Base-by-base conservation (phyloP, 768 basidiomycete species). In the Termitomyces sp. region DNA sequence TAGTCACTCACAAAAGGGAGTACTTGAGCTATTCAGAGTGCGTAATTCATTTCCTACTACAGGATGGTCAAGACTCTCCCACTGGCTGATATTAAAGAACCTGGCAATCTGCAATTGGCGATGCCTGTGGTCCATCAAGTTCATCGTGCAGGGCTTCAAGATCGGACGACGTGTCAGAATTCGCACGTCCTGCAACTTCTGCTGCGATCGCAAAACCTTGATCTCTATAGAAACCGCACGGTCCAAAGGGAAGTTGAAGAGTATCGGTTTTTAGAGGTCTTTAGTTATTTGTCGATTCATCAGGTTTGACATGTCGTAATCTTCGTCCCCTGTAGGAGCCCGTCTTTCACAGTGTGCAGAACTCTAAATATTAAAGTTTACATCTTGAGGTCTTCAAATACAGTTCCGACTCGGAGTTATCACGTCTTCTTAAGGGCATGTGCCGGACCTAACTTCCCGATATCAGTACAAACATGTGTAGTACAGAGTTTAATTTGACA, bases 321-420 rank as follows among this genome's bases (percentile, higher is more conserved):
- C 21, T 3, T 49, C 10, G 47, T 35, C 30, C 21, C 47, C 16
- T 48, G 19, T 19, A 21, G 1, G 12, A 21, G 17, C 37, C 14
- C 23, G 37, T 44, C 9, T 21, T 12, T 11, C 5, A 14, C n/a
- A 32, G 46, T 23, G 35, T 3, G 23, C 23, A 44, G 25, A 16
- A 27, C 6, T 21, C 23, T 43, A 23, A n/a, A n/a, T n/a, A n/a
- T n/a, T n/a, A n/a, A n/a, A n/a, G n/a, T n/a, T n/a, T n/a, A n/a
- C n/a, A n/a, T n/a, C n/a, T n/a, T n/a, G n/a, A n/a, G n/a, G n/a
- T n/a, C n/a, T n/a, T n/a, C n/a, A n/a, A n/a, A 28, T 21, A 21
- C 25, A 51, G 27, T 39, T 53, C 52, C 52, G 52, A 53, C 41
- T 53, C 52, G 52, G 52, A 41, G 27, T 52, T 19, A 30, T 41